These are phyloP conservation scores for Penicillium waksmanii DNA, from an alignment of 495 filamentous ascomycete genomes.

Conservation along the genomic window DNA sequence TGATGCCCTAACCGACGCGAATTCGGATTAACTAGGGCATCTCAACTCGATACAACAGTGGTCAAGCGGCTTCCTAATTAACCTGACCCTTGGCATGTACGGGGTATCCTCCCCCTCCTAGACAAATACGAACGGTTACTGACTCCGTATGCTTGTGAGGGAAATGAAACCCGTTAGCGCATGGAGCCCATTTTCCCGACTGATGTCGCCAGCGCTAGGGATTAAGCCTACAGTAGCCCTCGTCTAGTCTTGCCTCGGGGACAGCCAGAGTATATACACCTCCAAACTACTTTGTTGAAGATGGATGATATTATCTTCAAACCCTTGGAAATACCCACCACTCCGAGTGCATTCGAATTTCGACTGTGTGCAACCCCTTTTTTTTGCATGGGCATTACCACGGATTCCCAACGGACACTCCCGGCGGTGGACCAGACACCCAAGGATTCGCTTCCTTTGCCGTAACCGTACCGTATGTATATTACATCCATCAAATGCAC, in stretches of 20 bases:
- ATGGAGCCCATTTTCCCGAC: constrained; percentile 20
- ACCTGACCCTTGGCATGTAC: no score
- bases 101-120: neutral
- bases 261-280: neutral
- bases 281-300: neutral
- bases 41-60: neutral
- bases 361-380: constrained; percentile 2
- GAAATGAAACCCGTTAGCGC: constrained; percentile 19
- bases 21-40: neutral
- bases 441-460: constrained; percentile 1
- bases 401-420: constrained; percentile 22
- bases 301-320: neutral
- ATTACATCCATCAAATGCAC: neutral
- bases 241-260: neutral
- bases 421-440: constrained; percentile 17
- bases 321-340: neutral
- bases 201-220: constrained; percentile 12
- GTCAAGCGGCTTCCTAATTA: neutral
- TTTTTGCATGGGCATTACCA: constrained; percentile 9
- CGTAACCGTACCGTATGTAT: neutral
- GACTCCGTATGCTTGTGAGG: neutral
- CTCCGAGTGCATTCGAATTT: neutral
- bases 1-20: neutral
- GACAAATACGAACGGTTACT: neutral
- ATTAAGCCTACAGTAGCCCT: constrained; percentile 7